Conservation (phyloP, 768 basidiomycete species). For the Glaciozyma antarctica region DNA sequence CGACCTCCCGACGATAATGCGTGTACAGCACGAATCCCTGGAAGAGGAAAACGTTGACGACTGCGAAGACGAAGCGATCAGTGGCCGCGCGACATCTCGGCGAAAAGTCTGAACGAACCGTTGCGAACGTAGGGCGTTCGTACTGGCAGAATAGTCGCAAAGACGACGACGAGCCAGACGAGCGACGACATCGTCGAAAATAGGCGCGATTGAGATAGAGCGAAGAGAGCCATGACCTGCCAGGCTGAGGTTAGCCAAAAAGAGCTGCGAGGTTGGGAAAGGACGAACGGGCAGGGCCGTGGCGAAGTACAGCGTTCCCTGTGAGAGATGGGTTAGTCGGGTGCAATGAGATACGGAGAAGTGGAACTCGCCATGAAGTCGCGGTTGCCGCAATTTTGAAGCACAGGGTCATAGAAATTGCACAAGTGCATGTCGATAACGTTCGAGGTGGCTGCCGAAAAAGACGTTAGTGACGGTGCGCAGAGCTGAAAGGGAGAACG, state of each 20-base stretch:
- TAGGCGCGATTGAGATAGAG: background rate
- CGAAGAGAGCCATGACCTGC: background rate
- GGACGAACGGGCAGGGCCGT: background rate
- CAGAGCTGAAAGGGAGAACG: background rate
- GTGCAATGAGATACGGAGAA: background rate
- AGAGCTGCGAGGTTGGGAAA: background rate
- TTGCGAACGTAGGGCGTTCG: constrained; percentile 43
- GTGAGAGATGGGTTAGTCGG: no score
- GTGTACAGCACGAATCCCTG: constrained; percentile 69
- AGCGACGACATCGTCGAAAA: constrained; percentile 33
- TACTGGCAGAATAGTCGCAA: constrained; percentile 34
- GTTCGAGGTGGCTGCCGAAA: background rate
- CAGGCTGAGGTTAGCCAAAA: background rate
- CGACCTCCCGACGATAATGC: constrained; percentile 44
- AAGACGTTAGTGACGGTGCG: background rate
- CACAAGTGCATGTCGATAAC: constrained; percentile 35
- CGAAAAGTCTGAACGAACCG: constrained; percentile 29
- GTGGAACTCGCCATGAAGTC: constrained; percentile 38
- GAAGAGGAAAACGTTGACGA: constrained; percentile 53
- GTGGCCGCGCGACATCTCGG: constrained; percentile 35
- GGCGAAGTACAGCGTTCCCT: background rate
- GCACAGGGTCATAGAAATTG: constrained; percentile 21
- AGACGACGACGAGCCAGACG: constrained; percentile 37
- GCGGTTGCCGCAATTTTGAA: constrained; percentile 34
- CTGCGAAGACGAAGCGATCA: background rate